Percentiles rank a stretch among this genome's conserved stretches.
These are phyloP conservation scores for Neofusicoccum laricinum DNA, from an alignment of 2,329 filamentous ascomycete genomes.

Conservation along the genomic window DNA sequence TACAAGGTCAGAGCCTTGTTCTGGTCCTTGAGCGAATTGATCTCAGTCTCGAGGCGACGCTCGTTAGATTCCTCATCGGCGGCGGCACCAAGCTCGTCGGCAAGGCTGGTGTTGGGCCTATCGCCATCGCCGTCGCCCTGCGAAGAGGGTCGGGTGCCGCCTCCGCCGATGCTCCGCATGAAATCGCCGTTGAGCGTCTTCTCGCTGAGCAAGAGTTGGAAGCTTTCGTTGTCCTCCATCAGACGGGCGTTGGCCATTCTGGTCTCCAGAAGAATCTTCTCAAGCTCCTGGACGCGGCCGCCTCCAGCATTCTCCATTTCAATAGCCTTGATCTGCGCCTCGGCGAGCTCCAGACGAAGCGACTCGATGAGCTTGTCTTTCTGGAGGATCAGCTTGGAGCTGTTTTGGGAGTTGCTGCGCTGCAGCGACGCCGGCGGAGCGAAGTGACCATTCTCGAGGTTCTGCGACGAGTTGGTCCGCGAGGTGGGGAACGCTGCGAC, in stretches of 20 bases:
- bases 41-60: constrained; percentile 71
- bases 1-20: constrained; percentile 97
- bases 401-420: constrained; percentile 84
- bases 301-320: constrained; percentile 93
- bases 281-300: constrained; percentile 82
- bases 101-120: constrained; percentile 43
- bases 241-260: constrained; percentile 93
- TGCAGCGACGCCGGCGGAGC: constrained; percentile 81
- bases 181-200: constrained; percentile 96
- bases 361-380: constrained; percentile 97
- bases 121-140: constrained; percentile 25
- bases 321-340: constrained; percentile 91
- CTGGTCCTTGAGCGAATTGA: constrained; percentile 80
- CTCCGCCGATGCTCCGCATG: constrained; percentile 52
- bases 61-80: constrained; percentile 44
- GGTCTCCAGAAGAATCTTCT: constrained; percentile 83
- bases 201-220: constrained; percentile 89
- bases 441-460: constrained; percentile 74
- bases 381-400: constrained; percentile 84
- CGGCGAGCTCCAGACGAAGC: constrained; percentile 84
- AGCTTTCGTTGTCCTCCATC: constrained; percentile 99
- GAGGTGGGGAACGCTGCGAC: constrained; percentile 32
- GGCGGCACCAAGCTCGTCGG: constrained; percentile 78
- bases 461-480: constrained; percentile 54
- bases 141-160: constrained; percentile 24